These are phyloP conservation scores for Crepidotus variabilis DNA, from an alignment of 768 basidiomycete genomes.

Conservation along the genomic window DNA sequence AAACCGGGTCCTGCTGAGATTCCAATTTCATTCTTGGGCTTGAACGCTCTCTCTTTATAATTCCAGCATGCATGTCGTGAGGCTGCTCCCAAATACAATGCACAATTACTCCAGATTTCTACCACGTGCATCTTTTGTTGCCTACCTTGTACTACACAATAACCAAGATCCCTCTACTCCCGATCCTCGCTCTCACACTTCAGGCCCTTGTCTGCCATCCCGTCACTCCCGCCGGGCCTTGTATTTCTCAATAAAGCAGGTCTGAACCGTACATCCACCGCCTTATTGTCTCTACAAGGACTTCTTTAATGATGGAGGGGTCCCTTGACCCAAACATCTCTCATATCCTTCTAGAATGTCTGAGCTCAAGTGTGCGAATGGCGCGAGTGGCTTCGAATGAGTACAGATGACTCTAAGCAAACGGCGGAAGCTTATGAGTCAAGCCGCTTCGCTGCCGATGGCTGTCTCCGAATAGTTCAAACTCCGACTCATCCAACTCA, in stretches of 20 bases:
- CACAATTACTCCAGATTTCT: not conserved
- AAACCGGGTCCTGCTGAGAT: conserved; percentile 26
- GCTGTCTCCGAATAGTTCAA: conserved; percentile 18
- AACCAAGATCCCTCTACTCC: not conserved
- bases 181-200: not conserved
- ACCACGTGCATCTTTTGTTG: not conserved
- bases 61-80: conserved; percentile 5
- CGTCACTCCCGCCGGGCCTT: conserved; percentile 10
- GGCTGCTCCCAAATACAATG: conserved; percentile 11
- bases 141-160: not conserved
- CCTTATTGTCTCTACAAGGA: conserved; percentile 3
- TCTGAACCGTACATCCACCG: conserved; percentile 5
- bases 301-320: not conserved
- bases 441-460: conserved; percentile 23
- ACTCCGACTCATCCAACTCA: conserved; percentile 24
- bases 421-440: conserved; percentile 7
- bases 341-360: not conserved
- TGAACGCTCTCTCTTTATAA: conserved; percentile 8
- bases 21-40: not conserved
- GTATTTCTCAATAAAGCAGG: conserved; percentile 1
- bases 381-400: not conserved
- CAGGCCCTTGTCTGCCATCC: conserved; percentile 3
- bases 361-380: not conserved
- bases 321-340: not conserved
- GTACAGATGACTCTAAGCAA: not conserved